Conservation (phyloP, 257 asterid species). For the Solanum dulcamara region DNA sequence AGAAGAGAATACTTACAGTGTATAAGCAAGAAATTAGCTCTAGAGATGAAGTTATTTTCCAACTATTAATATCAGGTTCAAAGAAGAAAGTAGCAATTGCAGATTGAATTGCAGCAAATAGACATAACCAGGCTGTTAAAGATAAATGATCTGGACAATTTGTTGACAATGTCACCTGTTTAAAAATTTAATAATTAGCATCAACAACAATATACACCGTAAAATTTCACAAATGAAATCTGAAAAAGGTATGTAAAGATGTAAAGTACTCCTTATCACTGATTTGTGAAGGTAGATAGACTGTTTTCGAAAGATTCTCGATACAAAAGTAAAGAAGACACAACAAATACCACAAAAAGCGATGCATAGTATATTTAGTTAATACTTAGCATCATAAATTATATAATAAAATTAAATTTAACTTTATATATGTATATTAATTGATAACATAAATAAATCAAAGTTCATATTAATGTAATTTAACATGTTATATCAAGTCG, state of each 20-base stretch:
- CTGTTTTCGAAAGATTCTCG: neutral
- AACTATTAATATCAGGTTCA: slow-evolving; percentile 14
- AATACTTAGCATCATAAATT: too few relatives aligned
- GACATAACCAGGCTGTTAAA: slow-evolving; percentile 32
- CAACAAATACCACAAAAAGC: too few relatives aligned
- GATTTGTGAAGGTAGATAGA: neutral
- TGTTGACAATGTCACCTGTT: slow-evolving; percentile 17
- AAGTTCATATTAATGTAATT: neutral
- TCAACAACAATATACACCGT: neutral
- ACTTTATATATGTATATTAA: neutral
- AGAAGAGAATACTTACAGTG: slow-evolving; percentile 9
- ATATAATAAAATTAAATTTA: too few relatives aligned
- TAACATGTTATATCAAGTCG: neutral
- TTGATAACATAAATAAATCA: neutral
- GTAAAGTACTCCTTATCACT: too few relatives aligned
- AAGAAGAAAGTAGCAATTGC: slow-evolving; percentile 7
- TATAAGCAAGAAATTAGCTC: slow-evolving; percentile 17
- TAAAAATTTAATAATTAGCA: too few relatives aligned
- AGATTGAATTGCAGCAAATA: slow-evolving; percentile 19
- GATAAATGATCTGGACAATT: slow-evolving; percentile 28
- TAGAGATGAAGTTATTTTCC: slow-evolving; percentile 17
- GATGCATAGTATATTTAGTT: too few relatives aligned
- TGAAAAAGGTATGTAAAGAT: neutral
- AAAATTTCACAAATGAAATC: neutral
- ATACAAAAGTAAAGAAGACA: neutral